phyloP scores from a whole-genome alignment of 345 rosid genomes.

The Iberis pinnata region DNA sequence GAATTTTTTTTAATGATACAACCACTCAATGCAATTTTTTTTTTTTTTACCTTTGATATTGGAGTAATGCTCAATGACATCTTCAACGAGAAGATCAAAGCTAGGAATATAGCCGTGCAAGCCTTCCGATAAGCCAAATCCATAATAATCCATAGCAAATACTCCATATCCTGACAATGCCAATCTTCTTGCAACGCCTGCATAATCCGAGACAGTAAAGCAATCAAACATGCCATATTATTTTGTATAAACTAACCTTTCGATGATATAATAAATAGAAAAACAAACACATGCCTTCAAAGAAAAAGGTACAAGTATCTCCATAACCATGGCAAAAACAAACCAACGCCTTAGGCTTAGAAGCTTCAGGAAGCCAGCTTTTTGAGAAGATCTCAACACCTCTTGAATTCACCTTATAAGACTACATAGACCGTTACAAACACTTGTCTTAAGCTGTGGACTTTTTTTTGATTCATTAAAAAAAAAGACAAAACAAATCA shows the following conservation, averaged over 20 bases:
- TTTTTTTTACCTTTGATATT: conserved; percentile 66
- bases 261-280: neutral
- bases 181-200: conserved; percentile 89
- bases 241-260: neutral
- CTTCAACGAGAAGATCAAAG: conserved; percentile 69
- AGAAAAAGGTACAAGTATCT: conserved; percentile 94
- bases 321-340: conserved; percentile 95
- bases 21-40: too few relatives aligned
- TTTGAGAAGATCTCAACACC: conserved; percentile 82
- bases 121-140: conserved; percentile 92
- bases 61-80: conserved; percentile 76
- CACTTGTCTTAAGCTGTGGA: conserved; percentile 2
- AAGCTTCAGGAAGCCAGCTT: conserved; percentile 70
- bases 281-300: conserved; percentile 60
- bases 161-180: conserved; percentile 76
- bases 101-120: conserved; percentile 76
- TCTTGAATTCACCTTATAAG: conserved; percentile 69
- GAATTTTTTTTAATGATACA: too few relatives aligned
- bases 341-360: conserved; percentile 61
- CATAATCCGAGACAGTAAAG: conserved; percentile 8
- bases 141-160: conserved; percentile 93
- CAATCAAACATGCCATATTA: conserved; percentile 1
- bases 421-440: conserved; percentile 37
- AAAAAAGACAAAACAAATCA: neutral
- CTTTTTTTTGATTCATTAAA: conserved; percentile 14